Base-by-base conservation (phyloP, 192 early-diverging fungal species). In the Geranomyces michiganensis region DNA sequence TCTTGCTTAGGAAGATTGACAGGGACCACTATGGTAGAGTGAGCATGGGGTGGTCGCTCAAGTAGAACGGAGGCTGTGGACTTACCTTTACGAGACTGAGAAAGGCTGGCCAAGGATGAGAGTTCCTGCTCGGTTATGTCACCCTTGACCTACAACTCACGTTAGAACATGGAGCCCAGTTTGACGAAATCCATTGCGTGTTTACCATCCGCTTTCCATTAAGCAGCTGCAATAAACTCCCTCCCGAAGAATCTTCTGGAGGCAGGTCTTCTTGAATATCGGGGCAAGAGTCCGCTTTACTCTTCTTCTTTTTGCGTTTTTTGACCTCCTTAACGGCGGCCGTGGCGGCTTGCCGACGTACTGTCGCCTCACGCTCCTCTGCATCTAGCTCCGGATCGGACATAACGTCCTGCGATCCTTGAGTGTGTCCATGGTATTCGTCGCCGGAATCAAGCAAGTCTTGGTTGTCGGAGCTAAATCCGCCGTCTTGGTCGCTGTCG, bases 321-420 rank as follows among this genome's bases (percentile, higher is more conserved):
- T 31, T 62, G 22, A 8, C n/a, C 10, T 62, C 21, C 22, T 62
- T 62, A 10, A 2, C 60, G 10, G 29, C 10, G 19, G 30, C 60
- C 19, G 3, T 8, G 9, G 15, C 31, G 22, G 19, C 31, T 30
- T 62, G 19, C 60, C 30, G 60, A 10, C 60, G 30, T 43, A 9
- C 30, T 33, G 30, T 0, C 29, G 30, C 21, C 60, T 43, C 60
- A 14, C 41, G 60, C 30, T 36, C 30, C n/a, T 62, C 60, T 21
- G 31, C 30, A 62, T 62, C 60, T n/a, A 36, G 31, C 22, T 65
- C 64, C 26, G 46, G 43, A 47, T 65, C 64, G 26, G 64, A 65
- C 64, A 65, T 65, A 13, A 17, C 49, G 7, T 44, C 64, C 10
- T 19, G 32, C 21, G 64, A 41, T 46, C n/a, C 41, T 7, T 32